Evolutionary conservation across 2,329 filamentous ascomycete species (phyloP), one percentile per base, ranked within the genome.

Genomic region (Paecilomyces dactylethromorphus): DNA sequence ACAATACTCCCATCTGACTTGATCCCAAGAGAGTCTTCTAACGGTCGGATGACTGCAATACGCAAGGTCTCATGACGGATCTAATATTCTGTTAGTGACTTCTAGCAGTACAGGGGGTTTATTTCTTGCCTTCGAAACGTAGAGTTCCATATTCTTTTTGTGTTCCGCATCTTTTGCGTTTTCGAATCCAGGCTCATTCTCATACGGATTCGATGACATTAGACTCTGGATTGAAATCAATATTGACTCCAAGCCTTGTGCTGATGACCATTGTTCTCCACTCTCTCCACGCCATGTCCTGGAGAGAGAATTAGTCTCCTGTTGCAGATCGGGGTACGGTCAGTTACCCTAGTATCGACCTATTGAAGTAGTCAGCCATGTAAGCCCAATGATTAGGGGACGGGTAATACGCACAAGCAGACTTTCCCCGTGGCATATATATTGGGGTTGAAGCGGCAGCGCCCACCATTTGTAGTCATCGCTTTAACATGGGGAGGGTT

Each of bases 101-200:
- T 45, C 49, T 55, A 52, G 21, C 53, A 18, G 11, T 18, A 45
- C 15, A 2, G 33, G 2, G 22, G 10, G n/a, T 21, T 8, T 7
- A 67, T 1, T 59, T 18, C 18, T 18, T n/a, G 90, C 90, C 84
- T 96, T 97, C 55, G 87, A 84, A 12, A 89, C 82, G 68, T 97
- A 97, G 10, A 85, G 81, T 61, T 84, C 82, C 73, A 92, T 90
- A 59, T 87, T 82, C 73, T 87, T 85, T 74, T 90, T 88, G 71
- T 96, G 91, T 3, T 81, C 76, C 0, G 81, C 76, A 8, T 84
- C 81, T 53, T 87, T 88, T 12, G 87, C 84, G 60, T 89, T 83
- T 71, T 97, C 93, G 66, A 91, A 97, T 5, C 94, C 94, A 1
- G 94, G 94, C 72, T 99, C 94, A 67, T 97, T 97, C 71, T 94